These are phyloP conservation scores for Astrocystis sublimbata DNA, from an alignment of 495 filamentous ascomycete genomes.

Conservation along the genomic window DNA sequence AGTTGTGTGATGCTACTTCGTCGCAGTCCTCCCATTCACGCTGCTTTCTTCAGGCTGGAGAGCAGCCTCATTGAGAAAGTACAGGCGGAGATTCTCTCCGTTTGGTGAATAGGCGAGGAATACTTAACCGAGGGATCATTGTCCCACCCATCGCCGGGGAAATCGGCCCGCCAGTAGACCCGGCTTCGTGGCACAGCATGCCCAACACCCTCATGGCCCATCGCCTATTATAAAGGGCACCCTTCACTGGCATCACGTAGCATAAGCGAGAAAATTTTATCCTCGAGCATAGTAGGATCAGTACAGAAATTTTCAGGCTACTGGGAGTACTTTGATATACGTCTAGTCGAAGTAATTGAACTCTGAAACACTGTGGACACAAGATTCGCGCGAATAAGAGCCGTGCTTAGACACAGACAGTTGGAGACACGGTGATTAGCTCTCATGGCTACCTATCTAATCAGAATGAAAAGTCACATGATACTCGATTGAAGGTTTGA, in stretches of 20 bases:
- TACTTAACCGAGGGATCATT: not conserved
- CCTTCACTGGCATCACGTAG: not conserved
- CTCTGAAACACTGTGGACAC: constrained; percentile 7
- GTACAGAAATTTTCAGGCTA: not conserved
- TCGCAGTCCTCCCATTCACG: not conserved
- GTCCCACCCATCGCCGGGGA: not conserved
- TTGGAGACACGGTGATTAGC: not conserved
- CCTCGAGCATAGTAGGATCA: not conserved
- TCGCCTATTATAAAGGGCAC: not conserved
- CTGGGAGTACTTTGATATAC: constrained; percentile 14
- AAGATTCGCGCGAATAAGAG: not conserved
- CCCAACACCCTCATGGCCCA: not conserved
- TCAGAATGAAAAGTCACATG: too few species aligned
- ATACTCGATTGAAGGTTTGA: too few species aligned
- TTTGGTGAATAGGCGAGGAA: not conserved
- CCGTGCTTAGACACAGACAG: not conserved
- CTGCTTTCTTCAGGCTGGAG: not conserved
- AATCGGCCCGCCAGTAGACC: constrained; percentile 10
- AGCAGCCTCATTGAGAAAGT: not conserved
- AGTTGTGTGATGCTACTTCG: not conserved
- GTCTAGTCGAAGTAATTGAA: not conserved
- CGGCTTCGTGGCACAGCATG: constrained; percentile 3
- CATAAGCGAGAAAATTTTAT: constrained; percentile 18
- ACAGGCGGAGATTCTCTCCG: not conserved
- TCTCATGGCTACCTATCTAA: not conserved